Evolutionary conservation across 495 filamentous ascomycete species (phyloP), one percentile per base, ranked within the genome.

Genomic region (Elasticomyces elasticus): DNA sequence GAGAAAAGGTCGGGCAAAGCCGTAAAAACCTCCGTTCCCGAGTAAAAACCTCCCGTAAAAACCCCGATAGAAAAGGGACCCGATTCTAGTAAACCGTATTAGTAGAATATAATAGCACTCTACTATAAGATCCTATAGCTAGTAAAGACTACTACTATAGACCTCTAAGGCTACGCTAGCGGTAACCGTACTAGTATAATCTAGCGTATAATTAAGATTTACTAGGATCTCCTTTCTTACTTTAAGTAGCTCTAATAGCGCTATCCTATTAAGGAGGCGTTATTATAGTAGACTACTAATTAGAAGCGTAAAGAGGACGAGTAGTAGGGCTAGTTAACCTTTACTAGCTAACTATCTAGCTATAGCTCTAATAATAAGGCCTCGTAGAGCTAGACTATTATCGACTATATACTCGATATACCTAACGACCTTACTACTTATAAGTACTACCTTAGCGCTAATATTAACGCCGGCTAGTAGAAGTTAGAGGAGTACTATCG

Each of bases 91-190:
- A n/a, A n/a, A n/a, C n/a, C n/a, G n/a, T n/a, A n/a, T n/a, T n/a
- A n/a, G n/a, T 60, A 47, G 53, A 17, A 26, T 13, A 46, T 47
- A 11, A 41, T 60, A 19, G 41, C 2, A 9, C 22, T 24, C 2
- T 58, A 49, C 23, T 40, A 31, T 26, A 28, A 58, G 24, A 41
- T 58, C 40, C 51, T 58, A 5, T 11, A 58, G 28, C 55, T 51
- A n/a, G 23, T 58, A n/a, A 54, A 54, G 40, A 28, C 25, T 15
- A 15, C 28, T 5, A 58, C 55, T 30, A 55, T 9, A 6, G 13
- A 22, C 25, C 55, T 58, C n/a, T 19, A 58, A 53, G 55, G 55
- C 35, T 15, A 56, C 5, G 31, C 38, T n/a, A n/a, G n/a, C 53
- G 47, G 47, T 25, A 37, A 23, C 28, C 35, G 54, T 23, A 42